Evolutionary conservation across 2,329 filamentous ascomycete species (phyloP).

Genomic region (Diplodia scrobiculata): DNA sequence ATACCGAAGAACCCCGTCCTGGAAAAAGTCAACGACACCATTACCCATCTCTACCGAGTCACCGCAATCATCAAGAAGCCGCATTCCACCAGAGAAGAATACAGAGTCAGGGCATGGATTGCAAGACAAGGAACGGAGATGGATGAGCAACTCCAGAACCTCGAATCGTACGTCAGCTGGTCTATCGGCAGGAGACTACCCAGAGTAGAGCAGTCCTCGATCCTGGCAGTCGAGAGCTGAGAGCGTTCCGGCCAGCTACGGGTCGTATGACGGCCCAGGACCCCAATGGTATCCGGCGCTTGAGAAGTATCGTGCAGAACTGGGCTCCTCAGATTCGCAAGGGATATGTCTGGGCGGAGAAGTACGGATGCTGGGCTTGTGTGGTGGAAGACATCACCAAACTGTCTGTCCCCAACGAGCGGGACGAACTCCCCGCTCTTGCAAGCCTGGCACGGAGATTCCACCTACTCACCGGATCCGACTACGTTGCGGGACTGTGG

Average conservation of each 20-base stretch:
- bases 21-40: not conserved
- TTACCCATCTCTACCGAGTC: conserved; percentile 3
- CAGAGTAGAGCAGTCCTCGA: not conserved
- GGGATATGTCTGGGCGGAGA: not conserved
- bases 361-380: not conserved
- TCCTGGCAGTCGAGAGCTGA: not conserved
- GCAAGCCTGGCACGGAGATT: too few species aligned
- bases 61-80: not conserved
- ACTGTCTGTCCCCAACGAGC: too few species aligned
- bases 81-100: not conserved
- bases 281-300: too few species aligned
- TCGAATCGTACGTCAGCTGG: not conserved
- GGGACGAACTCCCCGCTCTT: too few species aligned
- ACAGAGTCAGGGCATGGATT: not conserved
- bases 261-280: not conserved
- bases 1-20: not conserved
- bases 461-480: too few species aligned
- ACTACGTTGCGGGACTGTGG: too few species aligned
- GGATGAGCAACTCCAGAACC: not conserved
- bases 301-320: too few species aligned
- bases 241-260: not conserved
- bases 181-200: not conserved
- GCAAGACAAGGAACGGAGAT: not conserved
- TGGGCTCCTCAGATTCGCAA: not conserved
- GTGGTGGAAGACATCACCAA: too few species aligned